phyloP scores from a whole-genome alignment of 441 rosid genomes.

The Populus tomentosa region DNA sequence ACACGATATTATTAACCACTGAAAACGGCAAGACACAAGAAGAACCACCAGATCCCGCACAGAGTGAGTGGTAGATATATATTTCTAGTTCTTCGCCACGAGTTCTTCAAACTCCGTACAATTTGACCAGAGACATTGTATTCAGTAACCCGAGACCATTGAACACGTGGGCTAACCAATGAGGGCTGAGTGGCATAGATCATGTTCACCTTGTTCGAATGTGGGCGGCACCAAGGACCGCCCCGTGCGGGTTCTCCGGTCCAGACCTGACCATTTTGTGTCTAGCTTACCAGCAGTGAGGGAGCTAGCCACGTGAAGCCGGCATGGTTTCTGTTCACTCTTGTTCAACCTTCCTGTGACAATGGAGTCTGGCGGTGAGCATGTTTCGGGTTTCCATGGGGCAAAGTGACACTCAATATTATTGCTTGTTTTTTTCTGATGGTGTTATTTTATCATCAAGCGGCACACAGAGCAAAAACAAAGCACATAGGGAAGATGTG shows the following conservation, averaged over 20 bases:
- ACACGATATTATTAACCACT: not conserved
- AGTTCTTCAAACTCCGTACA: not conserved
- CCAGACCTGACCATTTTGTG: slow-evolving; percentile 4
- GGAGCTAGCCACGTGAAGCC: not conserved
- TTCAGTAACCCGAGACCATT: not conserved
- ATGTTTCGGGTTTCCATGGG: not conserved
- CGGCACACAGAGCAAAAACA: not conserved
- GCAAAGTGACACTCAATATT: not conserved
- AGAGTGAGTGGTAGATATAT: not conserved
- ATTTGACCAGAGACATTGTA: not conserved
- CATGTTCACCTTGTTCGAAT: not conserved
- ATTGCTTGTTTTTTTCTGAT: not conserved
- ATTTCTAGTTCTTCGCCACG: not conserved
- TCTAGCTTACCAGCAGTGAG: not conserved
- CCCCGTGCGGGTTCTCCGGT: slow-evolving; percentile 8
- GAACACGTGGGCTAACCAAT: not conserved
- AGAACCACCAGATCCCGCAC: not conserved
- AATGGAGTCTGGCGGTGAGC: not conserved
- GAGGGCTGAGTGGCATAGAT: not conserved
- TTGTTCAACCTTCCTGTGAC: not conserved
- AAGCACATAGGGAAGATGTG: not conserved
- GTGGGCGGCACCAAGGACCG: slow-evolving; percentile 6
- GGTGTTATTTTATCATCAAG: too few species aligned
- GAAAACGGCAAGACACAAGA: not conserved
- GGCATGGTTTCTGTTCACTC: not conserved